Percentiles rank a stretch among this genome's conserved stretches.
These are phyloP conservation scores for Claviceps lovelessii DNA, from an alignment of 2,329 filamentous ascomycete species.

Conservation along the genomic window DNA sequence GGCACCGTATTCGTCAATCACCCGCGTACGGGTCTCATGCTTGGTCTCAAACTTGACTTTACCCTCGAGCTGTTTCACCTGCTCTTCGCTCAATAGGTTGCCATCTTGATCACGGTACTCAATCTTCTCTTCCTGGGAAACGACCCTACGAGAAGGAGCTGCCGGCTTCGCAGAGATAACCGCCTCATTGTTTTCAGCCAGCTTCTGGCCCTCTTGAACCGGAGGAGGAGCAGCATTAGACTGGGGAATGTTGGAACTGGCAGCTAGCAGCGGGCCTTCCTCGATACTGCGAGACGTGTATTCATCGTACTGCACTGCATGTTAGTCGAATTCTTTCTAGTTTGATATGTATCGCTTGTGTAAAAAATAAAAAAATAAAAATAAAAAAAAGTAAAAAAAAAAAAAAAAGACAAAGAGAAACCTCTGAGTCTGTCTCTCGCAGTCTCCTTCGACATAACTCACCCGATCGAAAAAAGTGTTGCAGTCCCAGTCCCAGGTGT, in stretches of 20 bases:
- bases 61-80: constrained; percentile 72
- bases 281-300: constrained; percentile 6
- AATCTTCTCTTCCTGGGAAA: constrained; percentile 60
- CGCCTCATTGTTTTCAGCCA: constrained; percentile 6
- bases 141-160: constrained; percentile 32
- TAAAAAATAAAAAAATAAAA: too few relatives aligned
- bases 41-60: constrained; percentile 92
- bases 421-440: not conserved
- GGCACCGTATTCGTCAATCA: constrained; percentile 68
- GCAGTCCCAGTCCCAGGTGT: constrained; percentile 95
- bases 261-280: constrained; percentile 15
- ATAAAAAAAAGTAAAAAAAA: not conserved
- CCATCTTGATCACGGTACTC: constrained; percentile 75
- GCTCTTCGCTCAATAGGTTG: constrained; percentile 69
- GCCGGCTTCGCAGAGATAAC: constrained; percentile 35
- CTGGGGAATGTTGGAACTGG: constrained; percentile 14
- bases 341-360: not conserved
- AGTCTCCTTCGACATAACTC: constrained; percentile 27
- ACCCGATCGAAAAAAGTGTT: constrained; percentile 80
- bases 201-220: not conserved
- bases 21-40: constrained; percentile 83
- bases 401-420: not conserved
- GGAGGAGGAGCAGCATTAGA: constrained; percentile 10
- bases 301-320: constrained; percentile 4
- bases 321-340: constrained; percentile 3